Base-by-base conservation (phyloP, 345 rosid genomes). In the Alliaria petiolata region DNA sequence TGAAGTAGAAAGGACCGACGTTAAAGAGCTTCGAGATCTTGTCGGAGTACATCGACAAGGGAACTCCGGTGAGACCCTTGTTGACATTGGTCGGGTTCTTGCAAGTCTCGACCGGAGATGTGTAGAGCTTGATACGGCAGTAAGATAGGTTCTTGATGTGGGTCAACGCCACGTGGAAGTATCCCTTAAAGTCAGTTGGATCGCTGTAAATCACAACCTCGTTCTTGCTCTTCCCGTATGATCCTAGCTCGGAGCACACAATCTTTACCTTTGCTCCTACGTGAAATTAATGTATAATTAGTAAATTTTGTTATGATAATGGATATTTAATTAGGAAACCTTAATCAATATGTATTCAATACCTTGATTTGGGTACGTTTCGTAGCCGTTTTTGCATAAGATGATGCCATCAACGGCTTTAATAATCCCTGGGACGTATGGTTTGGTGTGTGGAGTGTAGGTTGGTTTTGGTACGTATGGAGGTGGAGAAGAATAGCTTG, bases 291-390 rank as follows among this genome's bases (percentile, higher is more conserved):
- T 53, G 3, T 30, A 6, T 30, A 30, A 40, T 39, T 14, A 58
- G 7, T 13, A 38, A 12, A 0, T 7, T 20, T 39, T 8, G 22
- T 7, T 17, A 0, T n/a, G n/a, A n/a, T 4, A 2, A 33, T 33
- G 15, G n/a, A 55, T 34, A 55, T 12, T 16, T 16, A 8, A 55
- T 55, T 4, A 17, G 3, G 28, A 11, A 16, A 6, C 4, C 43
- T 34, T 56, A 4, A 3, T 9, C 11, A 34, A 8, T 17, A 34
- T n/a, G 19, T 33, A 9, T n/a, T 52, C 12, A 64, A n/a, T 71
- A 86, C 90, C 85, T 81, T 67, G 52, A 33, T 82, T 70, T 19
- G 86, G 90, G 65, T 66, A 35, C 40, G 61, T 25, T 16, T 76
- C 61, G 47, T 67, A 33, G 42, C 78, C 81, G 4, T 77, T 65